Evolutionary conservation across 2,329 filamentous ascomycete genomes (phyloP).

Genomic region (Colletotrichum trifolii): DNA sequence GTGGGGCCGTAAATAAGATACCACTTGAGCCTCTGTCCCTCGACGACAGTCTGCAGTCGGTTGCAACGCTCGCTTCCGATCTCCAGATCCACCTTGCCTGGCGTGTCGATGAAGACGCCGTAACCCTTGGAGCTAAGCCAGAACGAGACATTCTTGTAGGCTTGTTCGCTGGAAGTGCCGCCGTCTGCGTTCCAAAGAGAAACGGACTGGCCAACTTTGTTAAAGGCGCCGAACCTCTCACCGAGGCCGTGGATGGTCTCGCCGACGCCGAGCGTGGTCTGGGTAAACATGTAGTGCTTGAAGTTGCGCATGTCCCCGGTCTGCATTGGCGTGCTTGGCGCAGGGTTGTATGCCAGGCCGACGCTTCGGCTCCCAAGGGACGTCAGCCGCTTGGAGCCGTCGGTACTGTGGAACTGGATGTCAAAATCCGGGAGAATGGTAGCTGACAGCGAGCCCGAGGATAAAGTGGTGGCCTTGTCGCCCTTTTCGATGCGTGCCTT

Average conservation of each 20-base stretch:
- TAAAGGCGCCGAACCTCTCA: conserved; percentile 80
- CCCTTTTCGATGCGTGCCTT: conserved; percentile 43
- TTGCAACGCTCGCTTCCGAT: conserved; percentile 79
- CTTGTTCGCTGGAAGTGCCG: conserved; percentile 75
- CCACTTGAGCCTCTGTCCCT: conserved; percentile 77
- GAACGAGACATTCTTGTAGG: conserved; percentile 78
- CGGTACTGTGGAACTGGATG: conserved; percentile 51
- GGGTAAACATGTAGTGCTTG: conserved; percentile 67
- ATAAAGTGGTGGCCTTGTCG: conserved; percentile 49
- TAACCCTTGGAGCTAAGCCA: conserved; percentile 80
- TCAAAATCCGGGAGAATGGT: conserved; percentile 51
- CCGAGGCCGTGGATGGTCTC: conserved; percentile 81
- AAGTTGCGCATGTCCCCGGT: conserved; percentile 53
- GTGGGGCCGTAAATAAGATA: conserved; percentile 78
- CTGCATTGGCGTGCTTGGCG: conserved; percentile 48
- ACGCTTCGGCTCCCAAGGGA: conserved; percentile 52
- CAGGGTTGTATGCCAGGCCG: conserved; percentile 51
- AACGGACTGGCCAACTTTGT: conserved; percentile 79
- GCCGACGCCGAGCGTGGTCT: conserved; percentile 64
- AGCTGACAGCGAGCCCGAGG: conserved; percentile 49
- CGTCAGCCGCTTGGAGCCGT: conserved; percentile 50
- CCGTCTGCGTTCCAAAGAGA: conserved; percentile 73
- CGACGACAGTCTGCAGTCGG: conserved; percentile 75
- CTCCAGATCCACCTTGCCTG: conserved; percentile 77
- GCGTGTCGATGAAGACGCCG: conserved; percentile 79